phyloP scores from a whole-genome alignment of 1,284 basidiomycete species.

The Mycena citricolor region DNA sequence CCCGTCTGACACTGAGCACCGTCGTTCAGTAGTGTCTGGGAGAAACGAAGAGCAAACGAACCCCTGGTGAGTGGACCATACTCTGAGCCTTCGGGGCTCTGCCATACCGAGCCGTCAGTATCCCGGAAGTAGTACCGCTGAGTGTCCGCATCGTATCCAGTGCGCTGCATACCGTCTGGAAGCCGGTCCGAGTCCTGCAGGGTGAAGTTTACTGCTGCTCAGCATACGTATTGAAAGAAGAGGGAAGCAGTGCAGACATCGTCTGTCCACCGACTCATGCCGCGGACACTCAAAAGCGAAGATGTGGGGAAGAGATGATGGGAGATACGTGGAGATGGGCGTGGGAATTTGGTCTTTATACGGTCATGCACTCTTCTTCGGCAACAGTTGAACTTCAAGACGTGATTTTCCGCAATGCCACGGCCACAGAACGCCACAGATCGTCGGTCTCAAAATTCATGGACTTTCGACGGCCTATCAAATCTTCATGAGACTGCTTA shows the following conservation, averaged over 20 bases:
- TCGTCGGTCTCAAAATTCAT: too few relatives aligned
- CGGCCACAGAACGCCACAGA: too few relatives aligned
- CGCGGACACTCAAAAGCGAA: not conserved
- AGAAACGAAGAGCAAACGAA: constrained; percentile 27
- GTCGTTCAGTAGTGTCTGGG: not conserved
- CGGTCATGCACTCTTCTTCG: too few relatives aligned
- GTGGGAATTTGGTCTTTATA: too few relatives aligned
- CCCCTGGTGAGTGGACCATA: constrained; percentile 56
- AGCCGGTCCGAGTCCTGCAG: constrained; percentile 51
- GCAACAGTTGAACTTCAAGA: too few relatives aligned
- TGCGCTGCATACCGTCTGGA: constrained; percentile 50
- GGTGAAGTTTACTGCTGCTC: not conserved
- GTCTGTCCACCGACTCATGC: constrained; percentile 59
- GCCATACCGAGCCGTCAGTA: constrained; percentile 36
- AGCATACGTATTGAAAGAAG: constrained; percentile 10
- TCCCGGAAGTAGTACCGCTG: constrained; percentile 45
- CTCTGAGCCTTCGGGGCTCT: constrained; percentile 50
- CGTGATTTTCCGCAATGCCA: too few relatives aligned
- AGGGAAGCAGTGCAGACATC: constrained; percentile 45
- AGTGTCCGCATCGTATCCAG: constrained; percentile 55
- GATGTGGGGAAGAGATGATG: not conserved
- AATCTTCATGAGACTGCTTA: too few relatives aligned
- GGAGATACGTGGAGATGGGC: too few relatives aligned
- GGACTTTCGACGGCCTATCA: too few relatives aligned
- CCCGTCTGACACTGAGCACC: constrained; percentile 15